Evolutionary conservation across 805 yeast genomes (phyloP).

Genomic region (Saccharomycopsis sp.): DNA sequence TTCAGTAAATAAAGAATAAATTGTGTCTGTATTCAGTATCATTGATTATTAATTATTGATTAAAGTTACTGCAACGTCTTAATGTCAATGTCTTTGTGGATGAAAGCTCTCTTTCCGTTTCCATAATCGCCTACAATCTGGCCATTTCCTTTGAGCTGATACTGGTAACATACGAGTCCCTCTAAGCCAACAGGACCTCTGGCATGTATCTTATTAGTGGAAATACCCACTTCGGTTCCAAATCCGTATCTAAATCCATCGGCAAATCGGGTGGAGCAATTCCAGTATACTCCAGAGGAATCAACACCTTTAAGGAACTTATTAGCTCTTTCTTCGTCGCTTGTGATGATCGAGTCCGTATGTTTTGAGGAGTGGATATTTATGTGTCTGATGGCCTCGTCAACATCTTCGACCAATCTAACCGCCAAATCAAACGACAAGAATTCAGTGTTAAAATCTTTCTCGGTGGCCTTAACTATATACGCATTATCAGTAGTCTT

Average conservation of each 20-base stretch:
- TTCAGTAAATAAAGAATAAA: no score
- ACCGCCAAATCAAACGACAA: conserved; percentile 80
- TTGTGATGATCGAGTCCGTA: conserved; percentile 88
- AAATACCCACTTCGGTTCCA: conserved; percentile 97
- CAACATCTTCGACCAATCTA: conserved; percentile 48
- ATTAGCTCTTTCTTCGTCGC: conserved; percentile 63
- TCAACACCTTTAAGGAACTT: conserved; percentile 78
- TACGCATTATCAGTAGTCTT: conserved; percentile 21
- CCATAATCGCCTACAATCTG: conserved; percentile 87
- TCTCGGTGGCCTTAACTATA: conserved; percentile 45
- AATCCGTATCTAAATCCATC: conserved; percentile 98
- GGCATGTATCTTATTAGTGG: conserved; percentile 95
- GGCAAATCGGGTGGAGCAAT: conserved; percentile 93
- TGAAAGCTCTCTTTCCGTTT: conserved; percentile 76
- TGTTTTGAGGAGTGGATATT: conserved; percentile 92
- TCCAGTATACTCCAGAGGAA: conserved; percentile 97
- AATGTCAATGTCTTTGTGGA: conserved; percentile 57
- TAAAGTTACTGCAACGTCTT: conserved; percentile 8
- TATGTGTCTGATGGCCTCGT: conserved; percentile 78
- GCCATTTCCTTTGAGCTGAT: conserved; percentile 86
- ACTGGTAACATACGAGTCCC: conserved; percentile 93
- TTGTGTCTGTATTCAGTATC: no score
- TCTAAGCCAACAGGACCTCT: conserved; percentile 98
- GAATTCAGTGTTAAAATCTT: conserved; percentile 79
- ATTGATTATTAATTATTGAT: no score